phyloP scores from a whole-genome alignment of 768 basidiomycete genomes.

The Boletus sp. region DNA sequence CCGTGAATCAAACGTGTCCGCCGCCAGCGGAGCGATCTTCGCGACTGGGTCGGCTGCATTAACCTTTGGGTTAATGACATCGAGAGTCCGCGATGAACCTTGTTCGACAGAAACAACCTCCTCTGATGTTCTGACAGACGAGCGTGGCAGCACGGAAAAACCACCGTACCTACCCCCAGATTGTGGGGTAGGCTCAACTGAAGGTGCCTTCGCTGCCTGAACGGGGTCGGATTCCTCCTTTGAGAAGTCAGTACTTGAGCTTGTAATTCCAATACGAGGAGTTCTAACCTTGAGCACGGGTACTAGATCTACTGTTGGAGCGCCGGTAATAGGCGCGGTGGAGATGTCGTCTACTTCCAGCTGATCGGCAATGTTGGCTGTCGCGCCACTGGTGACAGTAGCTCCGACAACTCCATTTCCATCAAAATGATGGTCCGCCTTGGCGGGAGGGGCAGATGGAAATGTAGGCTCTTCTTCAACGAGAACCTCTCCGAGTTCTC shows the following conservation, averaged over 20 bases:
- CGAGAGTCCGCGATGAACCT: background rate
- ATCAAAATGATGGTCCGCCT: slow-evolving; percentile 32
- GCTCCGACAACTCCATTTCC: slow-evolving; percentile 12
- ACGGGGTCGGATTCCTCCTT: slow-evolving; percentile 3
- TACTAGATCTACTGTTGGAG: background rate
- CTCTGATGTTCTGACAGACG: slow-evolving; percentile 2
- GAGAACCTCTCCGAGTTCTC: slow-evolving; percentile 71
- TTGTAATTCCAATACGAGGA: background rate
- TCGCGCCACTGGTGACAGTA: slow-evolving; percentile 22
- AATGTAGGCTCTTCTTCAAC: slow-evolving; percentile 45
- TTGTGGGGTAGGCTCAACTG: slow-evolving; percentile 16
- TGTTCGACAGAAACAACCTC: slow-evolving; percentile 6
- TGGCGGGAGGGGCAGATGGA: slow-evolving; percentile 20
- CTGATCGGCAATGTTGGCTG: slow-evolving; percentile 17
- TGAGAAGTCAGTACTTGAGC: slow-evolving; percentile 2
- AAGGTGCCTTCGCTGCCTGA: slow-evolving; percentile 8
- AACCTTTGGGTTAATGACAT: background rate
- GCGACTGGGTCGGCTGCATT: background rate
- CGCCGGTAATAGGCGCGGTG: background rate
- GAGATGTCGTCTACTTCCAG: slow-evolving; percentile 2
- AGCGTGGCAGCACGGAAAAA: background rate
- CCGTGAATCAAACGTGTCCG: background rate
- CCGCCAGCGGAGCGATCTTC: background rate
- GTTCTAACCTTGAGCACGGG: slow-evolving; percentile 12
- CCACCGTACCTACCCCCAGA: slow-evolving; percentile 1